Conservation (phyloP, 1,284 basidiomycete species). For the Leccinum pseudoinsigne region DNA sequence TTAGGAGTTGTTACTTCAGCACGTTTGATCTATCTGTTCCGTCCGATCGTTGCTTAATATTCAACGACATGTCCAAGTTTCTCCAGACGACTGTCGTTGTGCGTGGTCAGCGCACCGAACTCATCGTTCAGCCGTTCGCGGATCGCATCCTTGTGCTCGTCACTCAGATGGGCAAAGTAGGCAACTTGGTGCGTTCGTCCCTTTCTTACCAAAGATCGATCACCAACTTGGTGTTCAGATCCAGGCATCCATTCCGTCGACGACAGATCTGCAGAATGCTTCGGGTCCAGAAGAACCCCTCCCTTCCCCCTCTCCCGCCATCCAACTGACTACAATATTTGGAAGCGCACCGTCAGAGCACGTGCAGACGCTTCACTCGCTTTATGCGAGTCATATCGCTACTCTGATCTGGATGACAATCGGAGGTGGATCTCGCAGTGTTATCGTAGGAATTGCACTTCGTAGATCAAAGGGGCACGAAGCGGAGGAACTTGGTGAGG, state of each 20-base stretch:
- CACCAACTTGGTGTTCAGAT: slow-evolving; percentile 44
- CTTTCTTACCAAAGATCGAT: background rate
- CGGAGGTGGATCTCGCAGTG: slow-evolving; percentile 45
- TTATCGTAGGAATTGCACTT: slow-evolving; percentile 73
- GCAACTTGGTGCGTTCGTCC: slow-evolving; percentile 63
- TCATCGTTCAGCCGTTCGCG: slow-evolving; percentile 75
- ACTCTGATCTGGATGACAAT: slow-evolving; percentile 74
- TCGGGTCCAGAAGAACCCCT: slow-evolving; percentile 39
- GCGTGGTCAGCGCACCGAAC: slow-evolving; percentile 64
- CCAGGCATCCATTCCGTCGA: slow-evolving; percentile 76
- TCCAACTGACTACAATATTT: slow-evolving; percentile 75
- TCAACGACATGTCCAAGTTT: slow-evolving; percentile 21
- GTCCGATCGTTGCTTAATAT: background rate
- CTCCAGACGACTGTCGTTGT: slow-evolving; percentile 47
- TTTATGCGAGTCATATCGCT: slow-evolving; percentile 86
- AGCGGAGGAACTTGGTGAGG: slow-evolving; percentile 38
- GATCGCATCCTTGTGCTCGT: slow-evolving; percentile 82
- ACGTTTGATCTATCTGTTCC: background rate
- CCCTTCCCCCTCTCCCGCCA: slow-evolving; percentile 70
- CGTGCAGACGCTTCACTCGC: slow-evolving; percentile 69
- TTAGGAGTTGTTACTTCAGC: background rate
- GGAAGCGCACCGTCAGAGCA: slow-evolving; percentile 68
- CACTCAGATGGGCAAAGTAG: slow-evolving; percentile 88
- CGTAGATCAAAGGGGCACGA: slow-evolving; percentile 37
- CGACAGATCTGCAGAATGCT: slow-evolving; percentile 50